A percentile compares a stretch with the other conserved stretches of the same genome.
Conservation (phyloP, 345 rosid species). For the Bretschneidera sinensis region DNA sequence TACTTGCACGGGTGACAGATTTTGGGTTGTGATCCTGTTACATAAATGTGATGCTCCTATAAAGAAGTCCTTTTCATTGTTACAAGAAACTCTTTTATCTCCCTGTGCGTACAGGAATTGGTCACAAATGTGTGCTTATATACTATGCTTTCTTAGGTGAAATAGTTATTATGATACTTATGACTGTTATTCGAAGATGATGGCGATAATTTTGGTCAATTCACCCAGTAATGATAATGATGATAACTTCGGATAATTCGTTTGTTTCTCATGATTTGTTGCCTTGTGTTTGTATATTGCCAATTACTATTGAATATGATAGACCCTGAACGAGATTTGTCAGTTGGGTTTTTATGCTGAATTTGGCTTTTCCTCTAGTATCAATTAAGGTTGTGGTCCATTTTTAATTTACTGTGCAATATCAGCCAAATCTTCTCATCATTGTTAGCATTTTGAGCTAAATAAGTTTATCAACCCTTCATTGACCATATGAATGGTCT, state of each 20-base stretch:
- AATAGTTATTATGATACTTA: neutral
- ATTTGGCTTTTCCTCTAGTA: too few species aligned
- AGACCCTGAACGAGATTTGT: too few species aligned
- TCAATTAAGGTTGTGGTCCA: too few species aligned
- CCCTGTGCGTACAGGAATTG: neutral
- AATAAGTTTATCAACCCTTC: too few species aligned
- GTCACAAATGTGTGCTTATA: slow-evolving; percentile 14
- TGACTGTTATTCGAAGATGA: slow-evolving; percentile 22
- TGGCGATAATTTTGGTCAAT: slow-evolving; percentile 26
- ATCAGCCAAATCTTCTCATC: too few species aligned
- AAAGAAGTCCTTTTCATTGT: slow-evolving; percentile 10
- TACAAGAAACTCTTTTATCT: slow-evolving; percentile 11
- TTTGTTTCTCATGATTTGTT: neutral
- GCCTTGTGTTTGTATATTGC: too few species aligned
- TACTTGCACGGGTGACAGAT: neutral
- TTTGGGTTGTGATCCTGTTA: neutral
- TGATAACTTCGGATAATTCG: slow-evolving; percentile 1
- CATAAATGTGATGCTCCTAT: slow-evolving; percentile 9
- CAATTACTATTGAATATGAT: too few species aligned
- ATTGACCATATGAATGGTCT: too few species aligned
- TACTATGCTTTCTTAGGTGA: slow-evolving; percentile 18
- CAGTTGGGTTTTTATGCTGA: too few species aligned
- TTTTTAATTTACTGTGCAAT: too few species aligned
- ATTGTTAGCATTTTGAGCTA: too few species aligned
- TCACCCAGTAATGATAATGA: slow-evolving; percentile 8